Evolutionary conservation across 2,329 filamentous ascomycete genomes (phyloP), one percentile per base, ranked within the genome.

Genomic region (Hypoxylon sp.): DNA sequence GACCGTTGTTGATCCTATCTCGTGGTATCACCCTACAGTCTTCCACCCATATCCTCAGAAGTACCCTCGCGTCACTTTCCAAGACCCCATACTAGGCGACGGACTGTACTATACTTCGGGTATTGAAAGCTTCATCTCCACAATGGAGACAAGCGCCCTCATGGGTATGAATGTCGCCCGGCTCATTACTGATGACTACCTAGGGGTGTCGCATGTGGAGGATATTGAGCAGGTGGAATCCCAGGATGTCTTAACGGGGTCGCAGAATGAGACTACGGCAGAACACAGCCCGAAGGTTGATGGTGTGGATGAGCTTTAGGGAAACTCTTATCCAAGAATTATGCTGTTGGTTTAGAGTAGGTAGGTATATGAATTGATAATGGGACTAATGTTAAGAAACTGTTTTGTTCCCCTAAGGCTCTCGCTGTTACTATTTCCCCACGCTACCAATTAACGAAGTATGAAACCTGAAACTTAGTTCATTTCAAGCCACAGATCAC

Each of bases 61-160:
- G 73, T 88, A 90, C n/a, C 95, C 95, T 0, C 87, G 94, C 0
- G 90, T 94, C 0, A 94, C 92, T 0, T 99, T 98, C 78, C 94
- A 98, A 73, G 91, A 96, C 67, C 88, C 91, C 2, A 83, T 90
- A 69, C 78, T 98, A 2, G 90, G 88, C 4, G 80, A 86, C 5
- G 88, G 88, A 0, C 75, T 95, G 13, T 96, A 90, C 80, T 92
- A 92, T 77, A 91, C 90, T 0, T 89, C 88, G 10, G 90, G 88
- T 2, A 97, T 98, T 47, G 95, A 98, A 81, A 91, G 91, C 73
- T 98, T 99, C 78, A 97, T 98, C 73, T 96, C 92, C 9, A 97
- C 94, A 0, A 98, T 99, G 96, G 96, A 99, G 84, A 98, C 96
- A 5, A 97, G 91, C 78, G 92, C 93, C 1, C 80, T 98, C 72